phyloP scores from a whole-genome alignment of 495 filamentous ascomycete species.

The Penicillium dipodomyicola region DNA sequence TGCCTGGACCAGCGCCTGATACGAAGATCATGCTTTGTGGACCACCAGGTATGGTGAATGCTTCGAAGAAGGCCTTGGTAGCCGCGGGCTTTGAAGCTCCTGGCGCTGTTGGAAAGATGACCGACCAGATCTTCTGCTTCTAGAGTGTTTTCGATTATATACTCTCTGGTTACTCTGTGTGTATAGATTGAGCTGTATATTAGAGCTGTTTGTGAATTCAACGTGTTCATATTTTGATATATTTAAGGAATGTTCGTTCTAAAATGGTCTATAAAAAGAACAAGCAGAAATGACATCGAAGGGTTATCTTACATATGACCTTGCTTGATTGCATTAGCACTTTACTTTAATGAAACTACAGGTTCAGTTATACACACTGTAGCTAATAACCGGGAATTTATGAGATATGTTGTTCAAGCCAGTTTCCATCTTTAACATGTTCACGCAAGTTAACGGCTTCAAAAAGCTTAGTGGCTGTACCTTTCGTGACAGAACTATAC shows the following conservation, averaged over 20 bases:
- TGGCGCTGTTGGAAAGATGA: conserved; percentile 30
- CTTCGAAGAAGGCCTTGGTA: conserved; percentile 30
- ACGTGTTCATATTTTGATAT: neutral
- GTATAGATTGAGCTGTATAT: neutral
- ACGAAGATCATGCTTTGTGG: conserved; percentile 36
- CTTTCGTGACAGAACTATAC: too few relatives aligned
- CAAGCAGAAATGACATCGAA: too few relatives aligned
- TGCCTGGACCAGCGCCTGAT: conserved; percentile 19
- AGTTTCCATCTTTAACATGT: too few relatives aligned
- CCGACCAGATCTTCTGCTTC: conserved; percentile 34
- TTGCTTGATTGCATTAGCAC: too few relatives aligned
- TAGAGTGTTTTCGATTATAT: conserved; percentile 8
- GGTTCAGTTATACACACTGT: too few relatives aligned
- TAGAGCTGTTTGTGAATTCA: conserved; percentile 1
- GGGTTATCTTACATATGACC: too few relatives aligned
- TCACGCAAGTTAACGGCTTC: too few relatives aligned
- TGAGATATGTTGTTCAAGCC: too few relatives aligned
- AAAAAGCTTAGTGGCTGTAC: too few relatives aligned
- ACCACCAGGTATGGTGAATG: conserved; percentile 35
- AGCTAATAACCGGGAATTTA: too few relatives aligned
- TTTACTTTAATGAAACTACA: too few relatives aligned
- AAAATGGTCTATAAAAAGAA: neutral
- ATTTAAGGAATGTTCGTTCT: neutral
- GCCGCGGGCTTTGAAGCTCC: conserved; percentile 28
- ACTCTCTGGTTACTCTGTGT: neutral